A percentile compares a stretch with the other conserved stretches of the same genome.
These are phyloP conservation scores for Geotrichum cucujoidarum DNA, from an alignment of 1,139 yeast species.

Conservation along the genomic window DNA sequence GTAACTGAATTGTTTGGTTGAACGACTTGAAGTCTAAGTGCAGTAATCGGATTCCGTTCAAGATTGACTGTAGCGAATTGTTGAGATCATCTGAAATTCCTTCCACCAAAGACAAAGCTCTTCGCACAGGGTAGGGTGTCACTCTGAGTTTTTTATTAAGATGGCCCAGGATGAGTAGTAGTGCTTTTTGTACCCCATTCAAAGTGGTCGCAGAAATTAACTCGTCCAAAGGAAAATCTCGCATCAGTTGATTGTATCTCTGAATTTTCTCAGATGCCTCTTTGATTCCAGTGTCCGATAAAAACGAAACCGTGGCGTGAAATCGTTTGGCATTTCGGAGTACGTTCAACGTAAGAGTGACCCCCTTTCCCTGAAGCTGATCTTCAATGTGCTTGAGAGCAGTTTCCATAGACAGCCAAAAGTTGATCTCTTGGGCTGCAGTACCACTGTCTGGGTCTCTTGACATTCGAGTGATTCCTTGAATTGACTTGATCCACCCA, in stretches of 20 bases:
- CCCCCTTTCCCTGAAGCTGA: slow-evolving; percentile 55
- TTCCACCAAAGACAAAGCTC: slow-evolving; percentile 63
- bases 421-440: slow-evolving; percentile 65
- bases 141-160: slow-evolving; percentile 55
- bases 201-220: slow-evolving; percentile 49
- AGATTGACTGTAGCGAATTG: slow-evolving; percentile 30
- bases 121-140: slow-evolving; percentile 57
- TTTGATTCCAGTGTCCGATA: slow-evolving; percentile 65
- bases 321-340: slow-evolving; percentile 70
- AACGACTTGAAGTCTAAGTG: slow-evolving; percentile 38
- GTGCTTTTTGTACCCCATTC: slow-evolving; percentile 44
- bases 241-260: slow-evolving; percentile 56
- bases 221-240: slow-evolving; percentile 66
- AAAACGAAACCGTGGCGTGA: slow-evolving; percentile 69
- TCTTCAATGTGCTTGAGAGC: slow-evolving; percentile 53
- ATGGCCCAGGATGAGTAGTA: slow-evolving; percentile 53
- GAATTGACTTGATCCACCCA: slow-evolving; percentile 66
- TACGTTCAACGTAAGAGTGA: slow-evolving; percentile 55
- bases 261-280: slow-evolving; percentile 52
- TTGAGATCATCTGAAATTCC: slow-evolving; percentile 49
- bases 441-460: slow-evolving; percentile 53
- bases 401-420: slow-evolving; percentile 72
- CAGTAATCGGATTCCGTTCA: slow-evolving; percentile 37
- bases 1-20: slow-evolving; percentile 25
- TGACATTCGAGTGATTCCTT: slow-evolving; percentile 49